Percentiles rank a stretch among this genome's conserved stretches.
These are phyloP conservation scores for Metschnikowia dekortorum DNA, from an alignment of 805 yeast species.

Conservation along the genomic window DNA sequence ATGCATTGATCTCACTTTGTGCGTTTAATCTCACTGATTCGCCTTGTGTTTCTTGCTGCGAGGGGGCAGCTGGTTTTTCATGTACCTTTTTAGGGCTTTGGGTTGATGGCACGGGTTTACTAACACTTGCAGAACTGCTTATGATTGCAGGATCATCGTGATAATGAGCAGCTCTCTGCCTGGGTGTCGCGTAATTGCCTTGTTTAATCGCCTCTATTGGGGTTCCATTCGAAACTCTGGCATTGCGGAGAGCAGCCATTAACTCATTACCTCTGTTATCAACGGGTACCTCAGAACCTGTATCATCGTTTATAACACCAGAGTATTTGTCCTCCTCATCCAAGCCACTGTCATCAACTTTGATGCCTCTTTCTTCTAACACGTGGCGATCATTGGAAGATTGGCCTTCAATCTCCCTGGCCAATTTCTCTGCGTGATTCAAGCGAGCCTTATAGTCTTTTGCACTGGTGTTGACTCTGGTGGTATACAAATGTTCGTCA, in stretches of 20 bases:
- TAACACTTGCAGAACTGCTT: conserved; percentile 43
- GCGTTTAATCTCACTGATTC: conserved; percentile 45
- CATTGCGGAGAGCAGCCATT: conserved; percentile 43
- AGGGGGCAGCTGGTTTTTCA: conserved; percentile 3
- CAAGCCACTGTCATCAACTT: conserved; percentile 74
- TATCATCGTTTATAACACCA: conserved; percentile 46
- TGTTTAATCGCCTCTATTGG: conserved; percentile 14
- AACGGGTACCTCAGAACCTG: conserved; percentile 20
- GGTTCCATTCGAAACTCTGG: conserved; percentile 20
- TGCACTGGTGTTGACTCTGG: conserved; percentile 61
- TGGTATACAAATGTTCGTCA: conserved; percentile 86
- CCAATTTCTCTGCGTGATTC: conserved; percentile 70
- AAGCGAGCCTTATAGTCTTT: conserved; percentile 68
- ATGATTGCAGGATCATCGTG: conserved; percentile 67
- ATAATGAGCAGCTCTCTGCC: conserved; percentile 47
- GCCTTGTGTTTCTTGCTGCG: conserved; percentile 15
- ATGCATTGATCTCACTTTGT: conserved; percentile 62
- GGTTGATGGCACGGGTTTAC: conserved; percentile 12
- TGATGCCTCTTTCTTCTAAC: conserved; percentile 86
- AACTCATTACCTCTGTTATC: conserved; percentile 53
- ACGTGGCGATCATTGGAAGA: conserved; percentile 66
- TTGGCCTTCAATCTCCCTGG: conserved; percentile 76
- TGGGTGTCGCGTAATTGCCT: conserved; percentile 53
- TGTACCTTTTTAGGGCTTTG: background rate
- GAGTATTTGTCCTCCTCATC: conserved; percentile 97